Base-by-base conservation (phyloP, 495 filamentous ascomycete species). In the Penicillium salamii region DNA sequence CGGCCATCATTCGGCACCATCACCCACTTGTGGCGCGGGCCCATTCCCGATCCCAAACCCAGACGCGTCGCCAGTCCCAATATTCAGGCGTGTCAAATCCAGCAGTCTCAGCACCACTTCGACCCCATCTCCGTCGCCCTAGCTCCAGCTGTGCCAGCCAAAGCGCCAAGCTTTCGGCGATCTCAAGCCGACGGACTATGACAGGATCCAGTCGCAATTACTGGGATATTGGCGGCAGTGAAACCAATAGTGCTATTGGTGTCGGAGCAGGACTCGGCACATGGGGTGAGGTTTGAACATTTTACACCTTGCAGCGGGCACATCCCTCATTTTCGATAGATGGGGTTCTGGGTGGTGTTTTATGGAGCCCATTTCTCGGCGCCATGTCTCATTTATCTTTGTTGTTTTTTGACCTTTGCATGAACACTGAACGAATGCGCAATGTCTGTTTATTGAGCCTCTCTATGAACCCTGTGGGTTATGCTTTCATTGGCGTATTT, bases 221-320 rank as follows among this genome's bases (percentile, higher is more conserved):
- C 65, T 95, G 91, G 91, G 90, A 95, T 64, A 80, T 92, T 42
- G 88, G 88, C 18, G 86, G 81, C 0, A 89, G 84, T 53, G 87
- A 87, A 7, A 90, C 83, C 49, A 86, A 80, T 3, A 88, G 84
- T 55, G 76, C 81, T 26, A 78, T 87, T 65, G 80, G 80, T 32
- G 72, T 72, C 24, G 72, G 69, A 15, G 78, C 80, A 35, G 84
- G 83, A 6, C 77, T 90, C 66, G 85, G 88, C 17, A 80, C 79
- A 42, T 90, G 87, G 83, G 88, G 87, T 14, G 88, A 90, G 68
- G 79, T 82, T 2, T 89, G 55, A 57, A 44, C 32, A 18, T 34
- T 52, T 36, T 15, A 40, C 4, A 23, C 18, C 15, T 8, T 26
- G 23, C 23, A 26, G 23, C 23, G 23, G 13, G 19, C 29, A 24